phyloP scores from a whole-genome alignment of 1,284 basidiomycete genomes.

The Agaricales sp. region DNA sequence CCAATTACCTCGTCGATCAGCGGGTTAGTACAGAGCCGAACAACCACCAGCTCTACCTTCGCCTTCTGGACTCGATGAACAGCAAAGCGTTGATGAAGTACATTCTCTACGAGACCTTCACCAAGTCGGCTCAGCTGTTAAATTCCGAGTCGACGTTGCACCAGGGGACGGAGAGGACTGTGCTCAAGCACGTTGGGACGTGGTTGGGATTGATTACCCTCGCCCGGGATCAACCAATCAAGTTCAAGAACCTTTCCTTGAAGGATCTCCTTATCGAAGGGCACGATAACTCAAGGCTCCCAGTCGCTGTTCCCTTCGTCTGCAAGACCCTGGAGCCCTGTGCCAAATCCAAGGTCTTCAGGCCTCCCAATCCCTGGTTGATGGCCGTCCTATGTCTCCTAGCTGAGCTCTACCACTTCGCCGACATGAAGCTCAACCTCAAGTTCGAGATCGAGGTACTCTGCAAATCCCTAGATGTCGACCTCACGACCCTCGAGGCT shows the following conservation, averaged over 20 bases:
- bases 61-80: constrained; percentile 82
- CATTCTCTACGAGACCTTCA: constrained; percentile 88
- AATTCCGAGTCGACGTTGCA: constrained; percentile 90
- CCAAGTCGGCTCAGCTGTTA: constrained; percentile 78
- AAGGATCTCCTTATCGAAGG: constrained; percentile 96
- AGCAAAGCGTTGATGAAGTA: constrained; percentile 58
- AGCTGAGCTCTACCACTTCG: constrained; percentile 93
- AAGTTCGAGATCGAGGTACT: constrained; percentile 99
- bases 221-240: constrained; percentile 87
- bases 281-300: constrained; percentile 84
- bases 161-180: constrained; percentile 75
- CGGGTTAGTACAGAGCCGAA: constrained; percentile 96
- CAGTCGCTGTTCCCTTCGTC: constrained; percentile 96
- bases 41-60: constrained; percentile 92
- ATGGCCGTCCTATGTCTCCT: constrained; percentile 91
- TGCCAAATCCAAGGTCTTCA: constrained; percentile 85
- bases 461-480: constrained; percentile 86
- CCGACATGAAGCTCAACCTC: constrained; percentile 92
- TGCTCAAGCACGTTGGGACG: constrained; percentile 89
- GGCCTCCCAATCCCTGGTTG: constrained; percentile 96
- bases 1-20: constrained; percentile 94
- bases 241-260: constrained; percentile 89
- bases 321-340: constrained; percentile 96
- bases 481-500: constrained; percentile 81
- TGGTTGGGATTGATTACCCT: constrained; percentile 96